phyloP scores from a whole-genome alignment of 1,284 basidiomycete species.

The Melanopsichium pennsylvanicum region DNA sequence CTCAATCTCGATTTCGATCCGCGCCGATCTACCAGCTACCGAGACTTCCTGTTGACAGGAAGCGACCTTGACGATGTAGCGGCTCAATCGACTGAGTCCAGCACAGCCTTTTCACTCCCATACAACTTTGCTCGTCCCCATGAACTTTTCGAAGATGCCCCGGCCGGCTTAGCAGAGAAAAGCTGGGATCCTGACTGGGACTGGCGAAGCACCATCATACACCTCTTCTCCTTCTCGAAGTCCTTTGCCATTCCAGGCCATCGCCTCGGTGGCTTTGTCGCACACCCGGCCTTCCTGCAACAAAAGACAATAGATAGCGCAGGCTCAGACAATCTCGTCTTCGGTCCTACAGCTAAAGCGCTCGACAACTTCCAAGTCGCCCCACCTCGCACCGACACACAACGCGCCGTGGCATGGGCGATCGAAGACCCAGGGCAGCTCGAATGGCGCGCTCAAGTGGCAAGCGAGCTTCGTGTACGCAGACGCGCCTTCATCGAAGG shows the following conservation, averaged over 20 bases:
- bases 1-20: not conserved
- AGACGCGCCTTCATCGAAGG: slow-evolving; percentile 73
- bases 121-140: slow-evolving; percentile 69
- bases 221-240: slow-evolving; percentile 70
- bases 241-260: slow-evolving; percentile 85
- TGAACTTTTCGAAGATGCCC: slow-evolving; percentile 68
- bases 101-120: slow-evolving; percentile 2
- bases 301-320: slow-evolving; percentile 5
- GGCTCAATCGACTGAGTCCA: not conserved
- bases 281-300: slow-evolving; percentile 71
- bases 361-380: slow-evolving; percentile 75
- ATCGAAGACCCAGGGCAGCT: slow-evolving; percentile 37
- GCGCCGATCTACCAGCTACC: too few species aligned
- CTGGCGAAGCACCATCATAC: slow-evolving; percentile 70
- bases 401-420: slow-evolving; percentile 53
- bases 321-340: slow-evolving; percentile 60
- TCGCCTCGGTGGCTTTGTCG: slow-evolving; percentile 79
- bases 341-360: slow-evolving; percentile 70
- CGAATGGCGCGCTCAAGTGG: slow-evolving; percentile 70
- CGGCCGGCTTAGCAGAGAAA: slow-evolving; percentile 6
- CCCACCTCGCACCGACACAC: slow-evolving; percentile 44
- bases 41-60: slow-evolving; percentile 75
- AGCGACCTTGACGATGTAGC: slow-evolving; percentile 17
- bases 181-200: slow-evolving; percentile 44
- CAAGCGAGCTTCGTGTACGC: slow-evolving; percentile 71